Evolutionary conservation across 2,329 filamentous ascomycete genomes (phyloP).

Genomic region (Epichloe coenophiala): DNA sequence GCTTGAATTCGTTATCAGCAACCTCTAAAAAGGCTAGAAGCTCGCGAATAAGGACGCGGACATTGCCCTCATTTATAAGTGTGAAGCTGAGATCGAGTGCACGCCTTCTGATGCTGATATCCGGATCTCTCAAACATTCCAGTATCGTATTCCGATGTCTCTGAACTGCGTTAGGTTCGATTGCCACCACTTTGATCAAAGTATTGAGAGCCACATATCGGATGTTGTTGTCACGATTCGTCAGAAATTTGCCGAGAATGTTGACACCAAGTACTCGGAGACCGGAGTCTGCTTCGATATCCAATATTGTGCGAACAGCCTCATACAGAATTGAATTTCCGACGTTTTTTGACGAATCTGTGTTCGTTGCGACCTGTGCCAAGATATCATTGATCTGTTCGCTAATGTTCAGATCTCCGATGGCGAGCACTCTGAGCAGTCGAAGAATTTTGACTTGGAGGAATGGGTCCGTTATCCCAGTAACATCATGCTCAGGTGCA

Average conservation of each 20-base stretch:
- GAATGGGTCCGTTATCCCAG: conserved; percentile 95
- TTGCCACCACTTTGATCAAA: conserved; percentile 91
- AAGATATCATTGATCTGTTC: conserved; percentile 98
- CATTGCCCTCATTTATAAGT: conserved; percentile 91
- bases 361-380: conserved; percentile 95
- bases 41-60: conserved; percentile 84
- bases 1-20: conserved; percentile 97
- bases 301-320: conserved; percentile 88
- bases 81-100: conserved; percentile 98
- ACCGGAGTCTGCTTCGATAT: conserved; percentile 95
- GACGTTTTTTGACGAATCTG: conserved; percentile 94
- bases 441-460: conserved; percentile 92
- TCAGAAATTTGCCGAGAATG: conserved; percentile 92
- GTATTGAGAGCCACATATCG: conserved; percentile 96
- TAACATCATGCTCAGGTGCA: conserved; percentile 94
- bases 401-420: conserved; percentile 75
- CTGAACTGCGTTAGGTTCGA: conserved; percentile 95
- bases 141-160: conserved; percentile 94
- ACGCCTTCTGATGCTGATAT: conserved; percentile 91
- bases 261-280: conserved; percentile 91
- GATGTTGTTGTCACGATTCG: conserved; percentile 99
- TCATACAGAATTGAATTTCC: conserved; percentile 98
- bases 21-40: conserved; percentile 91
- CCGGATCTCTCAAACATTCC: conserved; percentile 88
- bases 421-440: conserved; percentile 70